Evolutionary conservation across 768 basidiomycete genomes (phyloP).

Genomic region (Russula brevipes): DNA sequence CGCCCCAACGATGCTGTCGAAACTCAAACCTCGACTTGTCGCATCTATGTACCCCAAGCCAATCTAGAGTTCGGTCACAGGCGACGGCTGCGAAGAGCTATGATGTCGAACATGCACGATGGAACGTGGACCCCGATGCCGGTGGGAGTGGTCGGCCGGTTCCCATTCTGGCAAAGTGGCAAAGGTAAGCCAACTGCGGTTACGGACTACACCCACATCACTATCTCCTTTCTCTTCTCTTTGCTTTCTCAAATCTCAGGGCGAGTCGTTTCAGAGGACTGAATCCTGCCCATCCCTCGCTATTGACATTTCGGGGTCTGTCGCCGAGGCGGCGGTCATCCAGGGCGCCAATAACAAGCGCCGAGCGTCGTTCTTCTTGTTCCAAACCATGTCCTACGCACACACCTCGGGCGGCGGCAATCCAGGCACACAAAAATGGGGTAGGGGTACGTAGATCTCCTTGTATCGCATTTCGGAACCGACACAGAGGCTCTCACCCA

Average conservation of each 20-base stretch:
- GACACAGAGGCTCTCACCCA: constrained; percentile 32
- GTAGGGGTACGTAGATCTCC: constrained; percentile 20
- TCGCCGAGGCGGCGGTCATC: constrained; percentile 10
- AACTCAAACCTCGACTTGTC: neutral
- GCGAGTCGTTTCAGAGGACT: neutral
- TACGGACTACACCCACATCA: neutral
- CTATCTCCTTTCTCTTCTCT: neutral
- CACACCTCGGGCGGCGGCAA: constrained; percentile 10
- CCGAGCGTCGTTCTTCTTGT: constrained; percentile 16
- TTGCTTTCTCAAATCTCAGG: neutral
- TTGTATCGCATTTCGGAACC: constrained; percentile 13
- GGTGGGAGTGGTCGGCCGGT: neutral
- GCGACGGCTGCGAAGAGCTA: no score
- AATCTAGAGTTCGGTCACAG: neutral
- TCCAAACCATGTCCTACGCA: constrained; percentile 23
- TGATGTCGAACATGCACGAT: neutral
- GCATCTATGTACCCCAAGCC: neutral
- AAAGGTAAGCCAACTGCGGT: neutral
- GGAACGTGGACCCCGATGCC: neutral
- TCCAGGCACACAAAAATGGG: constrained; percentile 24
- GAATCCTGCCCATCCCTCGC: neutral
- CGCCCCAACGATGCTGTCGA: neutral
- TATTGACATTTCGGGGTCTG: neutral
- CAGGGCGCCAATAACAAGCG: constrained; percentile 17
- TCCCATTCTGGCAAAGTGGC: neutral